Percentiles rank a stretch among this genome's conserved stretches.
These are phyloP conservation scores for Penicillium polonicum DNA, from an alignment of 2,329 filamentous ascomycete genomes.

Conservation along the genomic window DNA sequence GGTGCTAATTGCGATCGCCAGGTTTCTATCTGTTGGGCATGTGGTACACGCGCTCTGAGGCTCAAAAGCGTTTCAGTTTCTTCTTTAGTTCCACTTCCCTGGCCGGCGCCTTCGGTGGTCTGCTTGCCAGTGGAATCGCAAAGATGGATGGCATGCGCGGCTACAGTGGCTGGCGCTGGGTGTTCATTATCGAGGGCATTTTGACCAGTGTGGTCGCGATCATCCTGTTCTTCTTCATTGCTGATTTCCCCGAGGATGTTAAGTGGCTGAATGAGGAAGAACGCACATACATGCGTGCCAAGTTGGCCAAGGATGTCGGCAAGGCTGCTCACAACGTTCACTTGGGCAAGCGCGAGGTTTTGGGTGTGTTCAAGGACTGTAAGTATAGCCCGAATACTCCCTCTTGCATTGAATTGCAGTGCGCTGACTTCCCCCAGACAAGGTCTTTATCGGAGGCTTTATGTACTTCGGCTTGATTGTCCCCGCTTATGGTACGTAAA, in stretches of 20 bases:
- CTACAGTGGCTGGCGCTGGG: conserved; percentile 58
- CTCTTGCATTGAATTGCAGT: neutral
- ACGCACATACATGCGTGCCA: conserved; percentile 62
- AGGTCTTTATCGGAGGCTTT: conserved; percentile 70
- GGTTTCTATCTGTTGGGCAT: conserved; percentile 69
- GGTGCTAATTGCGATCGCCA: conserved; percentile 10
- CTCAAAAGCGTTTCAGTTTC: conserved; percentile 87
- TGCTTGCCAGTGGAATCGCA: conserved; percentile 60
- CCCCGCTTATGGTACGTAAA: conserved; percentile 61
- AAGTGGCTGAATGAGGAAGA: conserved; percentile 73
- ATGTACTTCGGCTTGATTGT: conserved; percentile 83
- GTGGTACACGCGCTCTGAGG: conserved; percentile 80
- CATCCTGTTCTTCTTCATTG: conserved; percentile 63
- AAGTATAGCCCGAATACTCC: conserved; percentile 14
- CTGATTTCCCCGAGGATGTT: conserved; percentile 71
- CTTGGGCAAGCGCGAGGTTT: conserved; percentile 59
- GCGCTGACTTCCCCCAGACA: conserved; percentile 41
- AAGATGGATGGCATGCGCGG: conserved; percentile 56
- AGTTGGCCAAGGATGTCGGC: conserved; percentile 68
- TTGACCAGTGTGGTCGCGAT: conserved; percentile 63
- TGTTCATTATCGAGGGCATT: conserved; percentile 62
- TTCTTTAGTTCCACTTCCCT: conserved; percentile 76
- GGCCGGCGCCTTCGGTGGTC: conserved; percentile 62
- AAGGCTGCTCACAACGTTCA: conserved; percentile 62
- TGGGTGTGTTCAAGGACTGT: conserved; percentile 67